These are phyloP conservation scores for Phlyctochytrium planicorne DNA, from an alignment of 192 early-diverging fungal species.

Conservation along the genomic window DNA sequence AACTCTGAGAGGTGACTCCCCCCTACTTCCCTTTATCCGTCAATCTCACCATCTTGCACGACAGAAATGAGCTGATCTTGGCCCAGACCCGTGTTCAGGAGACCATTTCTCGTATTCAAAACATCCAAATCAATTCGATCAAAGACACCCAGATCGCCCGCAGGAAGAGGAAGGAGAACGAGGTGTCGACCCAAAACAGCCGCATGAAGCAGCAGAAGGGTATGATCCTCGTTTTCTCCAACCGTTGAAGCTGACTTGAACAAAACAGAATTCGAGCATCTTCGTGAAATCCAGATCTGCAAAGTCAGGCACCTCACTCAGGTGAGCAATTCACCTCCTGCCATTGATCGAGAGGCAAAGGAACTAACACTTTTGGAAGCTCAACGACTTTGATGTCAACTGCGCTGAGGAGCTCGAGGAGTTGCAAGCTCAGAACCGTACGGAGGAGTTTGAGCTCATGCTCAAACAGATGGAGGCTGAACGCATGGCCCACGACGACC, in stretches of 20 bases:
- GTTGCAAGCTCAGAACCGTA: conserved; percentile 8
- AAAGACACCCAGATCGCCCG: conserved; percentile 21
- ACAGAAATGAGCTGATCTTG: conserved; percentile 22
- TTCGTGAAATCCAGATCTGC: conserved; percentile 23
- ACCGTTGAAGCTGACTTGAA: background rate
- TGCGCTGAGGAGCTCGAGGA: conserved; percentile 22
- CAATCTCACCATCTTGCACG: background rate
- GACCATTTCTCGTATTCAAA: conserved; percentile 20
- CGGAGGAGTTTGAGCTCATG: conserved; percentile 25
- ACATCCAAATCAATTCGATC: conserved; percentile 22
- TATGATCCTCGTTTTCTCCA: background rate
- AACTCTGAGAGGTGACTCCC: conserved; percentile 18
- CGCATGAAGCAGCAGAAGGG: conserved; percentile 28
- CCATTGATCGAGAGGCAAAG: too few species aligned
- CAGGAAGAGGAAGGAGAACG: conserved; percentile 24
- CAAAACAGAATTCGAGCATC: conserved; percentile 20
- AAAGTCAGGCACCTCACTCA: conserved; percentile 20
- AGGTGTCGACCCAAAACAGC: conserved; percentile 19
- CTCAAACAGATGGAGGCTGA: conserved; percentile 19
- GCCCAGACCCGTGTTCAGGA: conserved; percentile 21
- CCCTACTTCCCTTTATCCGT: background rate
- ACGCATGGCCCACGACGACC: background rate
- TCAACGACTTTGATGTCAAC: conserved; percentile 28
- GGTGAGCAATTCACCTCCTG: background rate
- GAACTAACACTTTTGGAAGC: conserved; percentile 2